Conservation (phyloP, 2,329 filamentous ascomycete species). For the Gremmenia infestans region DNA sequence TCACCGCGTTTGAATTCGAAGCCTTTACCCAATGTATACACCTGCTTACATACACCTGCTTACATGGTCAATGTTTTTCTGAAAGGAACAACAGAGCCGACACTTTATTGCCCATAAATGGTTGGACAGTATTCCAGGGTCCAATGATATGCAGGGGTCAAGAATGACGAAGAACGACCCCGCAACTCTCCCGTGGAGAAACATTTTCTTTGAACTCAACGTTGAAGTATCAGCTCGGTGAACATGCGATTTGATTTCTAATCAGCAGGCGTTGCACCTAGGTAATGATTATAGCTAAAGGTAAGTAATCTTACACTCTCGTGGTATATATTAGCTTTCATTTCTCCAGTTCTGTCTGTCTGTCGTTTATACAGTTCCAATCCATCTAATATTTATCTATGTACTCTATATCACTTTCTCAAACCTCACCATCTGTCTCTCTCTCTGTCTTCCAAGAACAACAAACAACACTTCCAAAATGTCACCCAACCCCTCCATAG, state of each 20-base stretch:
- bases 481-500: constrained; percentile 14
- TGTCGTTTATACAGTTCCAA: no score
- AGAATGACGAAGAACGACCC: background rate
- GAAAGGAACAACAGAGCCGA: background rate
- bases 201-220: background rate
- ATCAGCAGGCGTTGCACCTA: background rate
- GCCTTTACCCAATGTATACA: no score
- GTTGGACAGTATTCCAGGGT: background rate
- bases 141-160: background rate
- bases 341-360: background rate
- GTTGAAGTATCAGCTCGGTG: background rate
- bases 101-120: background rate
- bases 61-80: background rate
- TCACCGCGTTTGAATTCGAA: no score
- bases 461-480: background rate
- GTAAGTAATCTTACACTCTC: background rate
- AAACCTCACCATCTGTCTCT: background rate
- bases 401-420: background rate
- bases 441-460: background rate
- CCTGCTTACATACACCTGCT: no score
- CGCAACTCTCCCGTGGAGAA: background rate
- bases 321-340: background rate
- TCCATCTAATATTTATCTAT: background rate
- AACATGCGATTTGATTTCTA: background rate
- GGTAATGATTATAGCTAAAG: background rate